Percentiles rank a stretch among this genome's conserved stretches.
These are phyloP conservation scores for Trichoderma harzianum DNA, from an alignment of 2,329 filamentous ascomycete genomes.

Conservation along the genomic window DNA sequence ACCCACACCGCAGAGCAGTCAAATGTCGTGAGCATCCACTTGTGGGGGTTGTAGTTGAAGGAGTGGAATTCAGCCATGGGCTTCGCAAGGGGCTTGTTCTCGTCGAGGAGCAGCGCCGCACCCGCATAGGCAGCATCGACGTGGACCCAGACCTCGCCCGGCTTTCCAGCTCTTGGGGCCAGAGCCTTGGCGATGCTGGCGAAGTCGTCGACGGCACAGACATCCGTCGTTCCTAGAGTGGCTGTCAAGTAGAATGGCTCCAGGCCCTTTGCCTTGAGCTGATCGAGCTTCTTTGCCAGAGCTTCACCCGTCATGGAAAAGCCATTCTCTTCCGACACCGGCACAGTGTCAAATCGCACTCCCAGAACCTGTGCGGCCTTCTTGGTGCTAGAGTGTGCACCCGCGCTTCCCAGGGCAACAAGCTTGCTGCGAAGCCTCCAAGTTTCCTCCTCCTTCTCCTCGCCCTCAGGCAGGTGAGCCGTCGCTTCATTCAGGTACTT, in stretches of 20 bases:
- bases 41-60: slow-evolving; percentile 96
- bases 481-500: slow-evolving; percentile 65
- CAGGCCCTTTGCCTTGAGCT: slow-evolving; percentile 65
- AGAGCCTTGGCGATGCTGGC: slow-evolving; percentile 58
- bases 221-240: slow-evolving; percentile 81
- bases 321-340: slow-evolving; percentile 58
- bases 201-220: slow-evolving; percentile 84
- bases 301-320: slow-evolving; percentile 67
- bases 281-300: slow-evolving; percentile 59
- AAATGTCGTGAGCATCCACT: slow-evolving; percentile 94
- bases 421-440: slow-evolving; percentile 53
- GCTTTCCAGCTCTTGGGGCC: slow-evolving; percentile 26
- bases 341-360: slow-evolving; percentile 71
- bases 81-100: slow-evolving; percentile 67
- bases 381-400: slow-evolving; percentile 78
- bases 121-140: slow-evolving; percentile 93
- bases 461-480: slow-evolving; percentile 46
- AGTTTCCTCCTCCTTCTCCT: slow-evolving; percentile 68
- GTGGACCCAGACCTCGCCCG: slow-evolving; percentile 76
- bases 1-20: slow-evolving; percentile 81
- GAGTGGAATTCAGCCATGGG: slow-evolving; percentile 70
- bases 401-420: slow-evolving; percentile 75
- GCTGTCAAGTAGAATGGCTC: slow-evolving; percentile 84
- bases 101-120: slow-evolving; percentile 75
- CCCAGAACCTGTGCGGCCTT: slow-evolving; percentile 86